Evolutionary conservation across 768 basidiomycete genomes (phyloP).

Genomic region (Termitomyces sp.): DNA sequence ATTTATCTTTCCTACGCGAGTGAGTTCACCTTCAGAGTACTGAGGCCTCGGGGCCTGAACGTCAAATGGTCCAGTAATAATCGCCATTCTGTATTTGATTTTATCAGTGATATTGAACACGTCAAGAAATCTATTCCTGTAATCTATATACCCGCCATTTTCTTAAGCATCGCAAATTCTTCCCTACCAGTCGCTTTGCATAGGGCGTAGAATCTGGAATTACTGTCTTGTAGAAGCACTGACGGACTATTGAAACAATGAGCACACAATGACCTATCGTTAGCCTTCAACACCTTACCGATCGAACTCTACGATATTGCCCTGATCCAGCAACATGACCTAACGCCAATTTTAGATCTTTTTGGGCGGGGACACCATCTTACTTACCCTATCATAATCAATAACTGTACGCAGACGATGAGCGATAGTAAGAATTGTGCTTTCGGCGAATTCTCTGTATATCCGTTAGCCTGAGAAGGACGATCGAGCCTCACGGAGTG

Average conservation of each 20-base stretch:
- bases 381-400: conserved; percentile 76
- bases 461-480: not conserved
- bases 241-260: conserved; percentile 34
- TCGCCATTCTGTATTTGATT: not conserved
- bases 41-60: not conserved
- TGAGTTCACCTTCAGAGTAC: not conserved
- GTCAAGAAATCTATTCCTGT: not conserved
- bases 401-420: conserved; percentile 77
- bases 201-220: conserved; percentile 58
- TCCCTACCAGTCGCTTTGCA: conserved; percentile 71
- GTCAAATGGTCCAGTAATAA: not conserved
- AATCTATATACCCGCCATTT: conserved; percentile 46
- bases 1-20: not conserved
- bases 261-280: not conserved
- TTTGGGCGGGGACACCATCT: conserved; percentile 16
- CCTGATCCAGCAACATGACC: conserved; percentile 77
- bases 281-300: conserved; percentile 23
- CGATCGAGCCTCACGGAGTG: not conserved
- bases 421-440: conserved; percentile 80
- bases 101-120: not conserved
- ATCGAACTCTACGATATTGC: conserved; percentile 74
- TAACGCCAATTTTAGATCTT: conserved; percentile 17
- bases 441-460: conserved; percentile 66
- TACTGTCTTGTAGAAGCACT: conserved; percentile 45
- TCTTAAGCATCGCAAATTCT: conserved; percentile 64